Base-by-base conservation (phyloP, 83 land plant species). In the Diphasiastrum complanatum region DNA sequence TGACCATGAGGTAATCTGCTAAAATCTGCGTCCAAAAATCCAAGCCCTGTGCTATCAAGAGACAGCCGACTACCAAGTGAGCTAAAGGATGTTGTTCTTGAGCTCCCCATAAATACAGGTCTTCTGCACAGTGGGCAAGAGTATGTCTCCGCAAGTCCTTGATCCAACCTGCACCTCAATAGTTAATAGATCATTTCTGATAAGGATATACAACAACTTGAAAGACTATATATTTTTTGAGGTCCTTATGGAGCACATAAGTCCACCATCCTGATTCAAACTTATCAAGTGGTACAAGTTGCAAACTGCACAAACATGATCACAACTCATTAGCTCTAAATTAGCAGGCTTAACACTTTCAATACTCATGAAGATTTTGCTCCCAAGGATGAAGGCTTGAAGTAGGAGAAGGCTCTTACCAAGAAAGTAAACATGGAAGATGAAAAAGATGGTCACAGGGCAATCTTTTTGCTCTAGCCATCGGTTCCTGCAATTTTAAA, bases 91-190 rank as follows among this genome's bases (percentile, higher is more conserved):
- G 43, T 33, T 29, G 47, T 52, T 45, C 73, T 66, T 49, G 77
- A 38, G 46, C 63, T 75, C 18, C 79, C 76, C 53, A 56, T 69
- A 63, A 91, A 82, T 29, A 87, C 79, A 11, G 97, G 97, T 72
- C 93, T 82, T 51, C 97, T 70, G 71, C 95, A 91, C 30, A 95
- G 87, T 16, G 97, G 97, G 64, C 97, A 91, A 2, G 90, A 80
- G 60, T 85, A 85, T 20, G 74, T 70, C 31, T 87, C 95, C 48
- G 59, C 84, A 22, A 80, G 29, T 35, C 95, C 95, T 72, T 91
- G 97, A 45, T 91, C 97, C 75, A 91, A 75, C 97, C 97, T 90
- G 74, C 60, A 37, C 18, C 35, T 5, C 16, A 28, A n/a, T n/a
- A 25, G 33, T 5, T 27, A 62, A 45, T 4, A 4, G 10, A 26